Evolutionary conservation across 163 green algal species (phyloP), one percentile per base, ranked within the genome.

Genomic region (Chlamydomonas reinhardtii): DNA sequence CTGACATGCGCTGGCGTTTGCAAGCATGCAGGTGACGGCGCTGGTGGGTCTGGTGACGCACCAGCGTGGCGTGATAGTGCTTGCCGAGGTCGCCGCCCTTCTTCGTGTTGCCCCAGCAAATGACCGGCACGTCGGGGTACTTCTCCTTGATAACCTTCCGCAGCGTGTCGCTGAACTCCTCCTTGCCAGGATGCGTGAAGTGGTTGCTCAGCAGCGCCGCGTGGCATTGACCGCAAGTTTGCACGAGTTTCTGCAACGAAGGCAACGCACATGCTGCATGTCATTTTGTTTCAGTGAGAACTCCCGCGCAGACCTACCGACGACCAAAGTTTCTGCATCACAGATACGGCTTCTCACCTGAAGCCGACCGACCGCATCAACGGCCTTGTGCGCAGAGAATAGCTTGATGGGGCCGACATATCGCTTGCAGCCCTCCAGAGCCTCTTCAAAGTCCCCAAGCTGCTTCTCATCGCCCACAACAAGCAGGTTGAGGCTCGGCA

Each of bases 91-190:
- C 76, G n/a, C 84, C 84, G 11, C 84, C 84, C 24, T 85, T 89
- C 61, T 76, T 82, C 1, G 76, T 61, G 74, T 81, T 86, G n/a
- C 85, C 85, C 85, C 77, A 87, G 66, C 76, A 81, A 16, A 90
- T 54, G 4, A 90, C 64, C 2, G 77, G 76, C 4, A 82, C 76
- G 43, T 85, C 77, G 0, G 85, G 71, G 56, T 90, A 66, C 62
- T 87, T 90, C 64, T 90, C 85, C 68, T 81, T 80, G 11, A 90
- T 62, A 16, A 90, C 69, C 72, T 87, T 90, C 4, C 79, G 78
- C 27, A 90, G 62, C 29, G 79, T 82, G 31, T 90, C 85, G 75
- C 62, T 74, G 65, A 90, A 90, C 59, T 90, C 85, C 77, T 90
- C 85, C 59, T 90, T 90, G 61, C 85, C 85, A 8, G 71, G 78